Evolutionary conservation across 108 stramenopile species (phyloP), one percentile per base, ranked within the genome.

Genomic region (Epithemia pelagica): DNA sequence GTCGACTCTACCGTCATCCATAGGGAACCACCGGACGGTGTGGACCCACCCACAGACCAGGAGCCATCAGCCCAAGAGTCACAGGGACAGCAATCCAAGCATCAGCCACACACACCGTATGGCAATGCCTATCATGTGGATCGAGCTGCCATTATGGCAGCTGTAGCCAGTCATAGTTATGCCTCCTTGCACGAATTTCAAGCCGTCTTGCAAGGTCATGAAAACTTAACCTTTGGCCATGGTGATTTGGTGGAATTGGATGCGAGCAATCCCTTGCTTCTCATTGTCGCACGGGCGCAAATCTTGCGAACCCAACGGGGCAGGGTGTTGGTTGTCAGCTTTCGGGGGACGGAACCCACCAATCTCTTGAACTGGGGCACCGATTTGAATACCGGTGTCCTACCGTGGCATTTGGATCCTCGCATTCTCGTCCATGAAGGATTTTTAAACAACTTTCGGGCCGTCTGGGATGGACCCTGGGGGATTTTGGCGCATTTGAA

Each of bases 341-440:
- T 62, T 62, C 61, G 61, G 30, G 61, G 61, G 7, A 62, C 61
- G 27, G 61, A 62, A 62, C 32, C 5, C 5, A 30, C 27, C 7
- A 62, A 62, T 28, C 7, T 62, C 7, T 7, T 62, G 61, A 62
- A 62, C 21, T 62, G 61, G 61, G 23, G 22, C 7, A 62, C 61
- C 27, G 27, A 62, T 52, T 46, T 46, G 37, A 46, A 46, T 10
- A 10, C 37, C 10, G 37, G 37, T 10, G 15, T 46, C 5, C 10
- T 5, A 46, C 15, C 15, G 37, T 46, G 37, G 37, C 10, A 46
- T 46, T 46, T 46, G 37, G 15, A 15, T 10, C 37, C 37, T 10
- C 27, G 27, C 28, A 29, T 62, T 7, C 7, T 27, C 7, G 61
- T 62, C 46, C 61, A 62, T 28, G 7, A 23, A 28, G 61, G 61